Evolutionary conservation across 129 eudicot species (phyloP).

Genomic region (Flaveria sonorensis): DNA sequence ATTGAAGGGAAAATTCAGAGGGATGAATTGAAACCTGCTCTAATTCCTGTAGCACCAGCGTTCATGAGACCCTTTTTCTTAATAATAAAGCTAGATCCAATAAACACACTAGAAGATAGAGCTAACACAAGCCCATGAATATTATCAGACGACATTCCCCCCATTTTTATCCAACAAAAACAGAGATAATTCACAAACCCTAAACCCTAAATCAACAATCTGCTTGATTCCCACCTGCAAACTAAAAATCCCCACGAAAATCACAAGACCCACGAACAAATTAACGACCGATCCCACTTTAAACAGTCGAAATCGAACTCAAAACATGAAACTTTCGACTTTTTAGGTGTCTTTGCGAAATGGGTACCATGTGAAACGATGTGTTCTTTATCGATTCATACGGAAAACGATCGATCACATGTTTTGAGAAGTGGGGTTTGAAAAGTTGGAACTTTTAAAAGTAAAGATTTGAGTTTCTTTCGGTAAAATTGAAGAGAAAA

Average conservation of each 20-base stretch:
- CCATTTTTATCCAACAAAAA: conserved; percentile 41
- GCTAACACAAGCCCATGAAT: conserved; percentile 71
- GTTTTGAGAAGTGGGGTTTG: conserved; percentile 20
- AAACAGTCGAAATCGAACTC: conserved; percentile 15
- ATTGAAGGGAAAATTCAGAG: not conserved
- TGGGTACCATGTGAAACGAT: conserved; percentile 38
- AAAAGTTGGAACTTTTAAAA: conserved; percentile 27
- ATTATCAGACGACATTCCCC: conserved; percentile 72
- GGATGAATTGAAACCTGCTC: conserved; percentile 64
- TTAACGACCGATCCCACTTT: conserved; percentile 18
- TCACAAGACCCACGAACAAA: conserved; percentile 20
- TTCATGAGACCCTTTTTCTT: conserved; percentile 84
- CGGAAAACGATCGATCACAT: conserved; percentile 40
- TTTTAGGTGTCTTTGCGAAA: conserved; percentile 34
- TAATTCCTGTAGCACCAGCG: conserved; percentile 64
- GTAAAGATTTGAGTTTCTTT: conserved; percentile 19
- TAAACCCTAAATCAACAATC: conserved; percentile 18
- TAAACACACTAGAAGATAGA: conserved; percentile 75
- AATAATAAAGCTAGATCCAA: conserved; percentile 83
- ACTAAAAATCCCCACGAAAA: conserved; percentile 9
- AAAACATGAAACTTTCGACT: conserved; percentile 16
- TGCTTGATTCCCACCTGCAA: not conserved
- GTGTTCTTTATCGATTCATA: conserved; percentile 23
- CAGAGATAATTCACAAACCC: conserved; percentile 19
- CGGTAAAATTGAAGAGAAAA: conserved; percentile 5